Base-by-base conservation (phyloP, 208 protist species). In the Crithidia sp. region DNA sequence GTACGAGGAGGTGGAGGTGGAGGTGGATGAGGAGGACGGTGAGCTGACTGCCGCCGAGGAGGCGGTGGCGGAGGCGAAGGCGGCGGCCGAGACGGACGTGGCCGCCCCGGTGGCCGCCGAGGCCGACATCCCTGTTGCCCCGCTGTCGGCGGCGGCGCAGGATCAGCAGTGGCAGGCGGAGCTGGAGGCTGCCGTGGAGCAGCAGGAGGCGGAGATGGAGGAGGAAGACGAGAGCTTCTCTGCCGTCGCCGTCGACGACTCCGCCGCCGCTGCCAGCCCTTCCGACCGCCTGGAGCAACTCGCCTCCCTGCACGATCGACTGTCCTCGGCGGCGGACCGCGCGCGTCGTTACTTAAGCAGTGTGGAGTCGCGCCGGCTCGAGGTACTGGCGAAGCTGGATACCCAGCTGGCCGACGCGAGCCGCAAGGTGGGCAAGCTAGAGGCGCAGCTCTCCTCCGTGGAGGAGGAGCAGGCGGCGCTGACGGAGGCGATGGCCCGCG, bases 281-380 rank as follows among this genome's bases (percentile, higher is more conserved):
- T 54, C 74, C 55, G 53, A 53, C 14, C 74, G 74, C 47, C 53
- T 79, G 56, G 47, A 79, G 67, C 67, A 79, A 62, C 74, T 79
- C 45, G 54, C 74, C 49, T 74, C 62, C 44, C 67, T 79, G 67
- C 74, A 79, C 67, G 74, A 79, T 79, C 74, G 74, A 79, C 67
- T 82, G 77, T 82, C 77, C 68, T 82, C 77, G 72, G 77, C 77
- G 77, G 77, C 77, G 56, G 65, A 82, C 50, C 71, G 72, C 60
- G 77, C 77, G 56, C 77, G 77, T 79, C 74, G 62, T 45, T 79
- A 79, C 47, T 49, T 74, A 44, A 55, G 53, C 47, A 63, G 61
- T 40, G 65, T 77, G 54, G 56, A 82, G 62, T 49, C 17, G 41
- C 72, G 71, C 58, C 77, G 77, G 39, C 40, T 58, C n/a, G 62